Evolutionary conservation across 2,329 filamentous ascomycete species (phyloP).

Genomic region (Sclerotinia nivalis): DNA sequence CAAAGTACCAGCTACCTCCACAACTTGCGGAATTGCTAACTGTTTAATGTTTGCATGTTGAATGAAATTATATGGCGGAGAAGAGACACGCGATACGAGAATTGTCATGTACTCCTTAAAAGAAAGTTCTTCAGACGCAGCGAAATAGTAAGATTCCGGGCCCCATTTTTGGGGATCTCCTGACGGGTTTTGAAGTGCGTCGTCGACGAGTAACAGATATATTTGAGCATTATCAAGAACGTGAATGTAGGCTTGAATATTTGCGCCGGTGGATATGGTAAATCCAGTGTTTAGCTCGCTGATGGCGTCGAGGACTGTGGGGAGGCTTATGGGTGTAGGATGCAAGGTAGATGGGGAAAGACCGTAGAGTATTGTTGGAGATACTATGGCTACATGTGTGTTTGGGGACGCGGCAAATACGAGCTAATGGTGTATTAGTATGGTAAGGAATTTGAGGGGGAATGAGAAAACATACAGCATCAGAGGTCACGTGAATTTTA

Average conservation of each 20-base stretch:
- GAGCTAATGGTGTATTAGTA: background rate
- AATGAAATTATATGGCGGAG: background rate
- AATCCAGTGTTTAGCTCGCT: constrained; percentile 19
- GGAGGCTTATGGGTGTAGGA: constrained; percentile 25
- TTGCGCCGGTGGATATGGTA: constrained; percentile 22
- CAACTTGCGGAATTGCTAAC: background rate
- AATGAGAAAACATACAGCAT: background rate
- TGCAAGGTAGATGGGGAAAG: constrained; percentile 26
- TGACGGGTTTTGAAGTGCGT: constrained; percentile 9
- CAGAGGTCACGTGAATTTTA: background rate
- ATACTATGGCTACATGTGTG: constrained; percentile 27
- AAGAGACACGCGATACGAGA: background rate
- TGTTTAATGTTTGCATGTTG: background rate
- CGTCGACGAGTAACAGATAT: constrained; percentile 22
- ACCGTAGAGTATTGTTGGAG: constrained; percentile 27
- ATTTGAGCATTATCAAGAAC: constrained; percentile 28
- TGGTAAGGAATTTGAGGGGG: background rate
- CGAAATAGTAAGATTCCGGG: constrained; percentile 28
- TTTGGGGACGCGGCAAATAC: background rate
- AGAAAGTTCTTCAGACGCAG: background rate
- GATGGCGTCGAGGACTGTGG: constrained; percentile 9
- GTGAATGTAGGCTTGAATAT: constrained; percentile 26
- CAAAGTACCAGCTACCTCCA: constrained; percentile 6
- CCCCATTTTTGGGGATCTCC: constrained; percentile 17
- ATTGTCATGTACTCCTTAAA: constrained; percentile 18